Conservation (phyloP, 768 basidiomycete species). For the Suillus weaverae region DNA sequence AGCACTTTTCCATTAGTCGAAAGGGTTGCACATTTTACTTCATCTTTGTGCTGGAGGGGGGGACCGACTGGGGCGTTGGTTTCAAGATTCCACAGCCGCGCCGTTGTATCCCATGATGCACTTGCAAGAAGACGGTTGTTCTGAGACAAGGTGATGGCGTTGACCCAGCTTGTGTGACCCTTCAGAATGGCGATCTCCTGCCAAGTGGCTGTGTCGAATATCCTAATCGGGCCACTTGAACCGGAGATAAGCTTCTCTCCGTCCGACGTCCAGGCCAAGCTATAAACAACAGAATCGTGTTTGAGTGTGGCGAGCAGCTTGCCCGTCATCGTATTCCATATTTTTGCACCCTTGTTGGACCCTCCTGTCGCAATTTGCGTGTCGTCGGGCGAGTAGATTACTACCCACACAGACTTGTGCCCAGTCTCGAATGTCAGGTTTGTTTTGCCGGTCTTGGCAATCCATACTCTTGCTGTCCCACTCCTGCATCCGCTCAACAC, state of each 20-base stretch:
- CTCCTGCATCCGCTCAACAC: background rate
- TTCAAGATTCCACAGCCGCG: background rate
- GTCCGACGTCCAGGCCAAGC: background rate
- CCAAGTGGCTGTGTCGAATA: background rate
- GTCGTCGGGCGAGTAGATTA: background rate
- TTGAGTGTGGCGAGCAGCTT: background rate
- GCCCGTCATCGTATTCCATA: background rate
- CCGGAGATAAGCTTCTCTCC: background rate
- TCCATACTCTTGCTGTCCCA: background rate
- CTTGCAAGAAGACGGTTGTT: background rate
- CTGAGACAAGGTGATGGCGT: background rate
- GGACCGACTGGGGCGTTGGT: background rate
- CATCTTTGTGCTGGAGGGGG: background rate
- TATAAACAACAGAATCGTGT: rapidly evolving
- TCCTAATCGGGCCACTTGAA: background rate
- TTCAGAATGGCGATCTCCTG: background rate
- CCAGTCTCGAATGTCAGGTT: background rate
- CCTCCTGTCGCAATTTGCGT: background rate
- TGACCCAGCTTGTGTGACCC: background rate
- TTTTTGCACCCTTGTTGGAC: background rate
- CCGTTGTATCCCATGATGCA: background rate
- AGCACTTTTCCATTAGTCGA: background rate
- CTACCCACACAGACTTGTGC: background rate
- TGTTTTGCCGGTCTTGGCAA: background rate
- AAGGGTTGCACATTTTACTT: background rate